Evolutionary conservation across 805 yeast species (phyloP), one percentile per base, ranked within the genome.

Genomic region (Ogataea naganishii): DNA sequence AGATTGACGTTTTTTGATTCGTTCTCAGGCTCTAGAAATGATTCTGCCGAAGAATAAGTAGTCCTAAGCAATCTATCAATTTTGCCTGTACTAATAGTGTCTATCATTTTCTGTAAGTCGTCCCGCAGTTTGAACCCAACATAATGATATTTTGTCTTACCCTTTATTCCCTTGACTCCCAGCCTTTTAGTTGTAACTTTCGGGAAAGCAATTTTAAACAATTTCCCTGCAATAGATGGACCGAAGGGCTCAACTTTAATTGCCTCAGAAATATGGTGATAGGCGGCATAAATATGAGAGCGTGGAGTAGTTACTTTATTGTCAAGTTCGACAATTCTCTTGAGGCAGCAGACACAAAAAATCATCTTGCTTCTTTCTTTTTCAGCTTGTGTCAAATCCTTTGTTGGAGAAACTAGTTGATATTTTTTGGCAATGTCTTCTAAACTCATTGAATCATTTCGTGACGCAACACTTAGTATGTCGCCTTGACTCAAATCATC

Each of bases 101-200:
- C 41, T 4, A 37, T 30, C 14, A 40, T 9, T 20, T 27, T 30
- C 10, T 32, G 18, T 23, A 32, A 37, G 3, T 24, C 25, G 9
- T 36, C 34, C 18, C 35, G 40, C 18, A 42, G 20, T 20, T 38
- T 66, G 30, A 84, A 63, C 2, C 92, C 92, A 52, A 85, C 77
- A 47, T 81, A 83, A 51, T 82, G 89, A 52, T 84, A 84, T 47
- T 79, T 79, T 5, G 89, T 75, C 45, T 77, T 80, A 3, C 86
- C 85, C 22, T 92, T 64, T 51, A 77, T 72, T 1, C 86, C 85
- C 22, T 92, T 64, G 51, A 77, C 72, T 1, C 95, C 95, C 29
- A 84, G 60, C 32, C 95, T 65, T 38, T 88, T 68, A 0, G 89
- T 79, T 20, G 73, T 70, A 35, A 82, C 57, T 34, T 63, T 64